Base-by-base conservation (phyloP, 495 filamentous ascomycete species). In the Aspergillus wentii region DNA sequence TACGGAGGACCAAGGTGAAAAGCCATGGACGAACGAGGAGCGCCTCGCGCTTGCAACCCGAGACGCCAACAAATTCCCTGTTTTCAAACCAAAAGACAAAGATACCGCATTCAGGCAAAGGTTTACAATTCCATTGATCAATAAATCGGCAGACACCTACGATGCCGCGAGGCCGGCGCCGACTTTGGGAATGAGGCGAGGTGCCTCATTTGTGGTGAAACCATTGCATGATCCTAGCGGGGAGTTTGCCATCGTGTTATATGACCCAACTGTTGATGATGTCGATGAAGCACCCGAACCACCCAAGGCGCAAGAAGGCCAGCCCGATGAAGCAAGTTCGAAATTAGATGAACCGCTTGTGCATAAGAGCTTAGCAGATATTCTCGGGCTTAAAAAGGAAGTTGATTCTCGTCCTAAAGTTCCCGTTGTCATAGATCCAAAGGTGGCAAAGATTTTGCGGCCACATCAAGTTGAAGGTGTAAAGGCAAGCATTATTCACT, bases 401-500 rank as follows among this genome's bases (percentile, higher is more conserved):
- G 80, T 91, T 16, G 80, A 83, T 32, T 76, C 76, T 8, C 74
- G 81, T 25, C 91, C 92, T 0, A 84, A 86, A 49, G 91, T 99
- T 3, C 92, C 92, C 1, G 92, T 99, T 10, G 92, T 99, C 21
- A 96, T 99, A 50, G 92, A 99, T 62, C 92, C 92, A 9, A 79
- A 74, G 52, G 64, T 99, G 18, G 79, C 88, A 33, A 97, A 97
- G 58, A 86, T 97, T 17, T 65, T 99, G 17, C 80, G 92, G 19
- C 92, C 92, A 6, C 92, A 99, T 82, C 92, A 99, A 62, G 84
- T 99, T 26, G 92, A 97, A 58, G 92, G 92, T 57, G 92, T 99
- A 29, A 95, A 95, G 70, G 75, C 78, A 61, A 32, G 40, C 34
- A 18, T n/a, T n/a, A n/a, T n/a, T n/a, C n/a, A n/a, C n/a, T n/a